phyloP scores from a whole-genome alignment of 371 early-diverging fungal species.

The Actinomucor elegans region DNA sequence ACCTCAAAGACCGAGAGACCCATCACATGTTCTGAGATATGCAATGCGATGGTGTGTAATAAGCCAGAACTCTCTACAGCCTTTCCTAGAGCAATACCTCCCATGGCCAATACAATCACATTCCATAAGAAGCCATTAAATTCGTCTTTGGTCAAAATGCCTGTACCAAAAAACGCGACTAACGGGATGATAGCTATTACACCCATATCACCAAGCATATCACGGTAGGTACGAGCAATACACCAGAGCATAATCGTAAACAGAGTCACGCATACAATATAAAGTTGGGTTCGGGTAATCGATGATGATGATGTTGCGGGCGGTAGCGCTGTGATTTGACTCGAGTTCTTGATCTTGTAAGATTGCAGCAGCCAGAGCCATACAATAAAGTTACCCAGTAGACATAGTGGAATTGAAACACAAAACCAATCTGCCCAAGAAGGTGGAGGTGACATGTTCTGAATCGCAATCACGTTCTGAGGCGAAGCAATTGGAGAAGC shows the following conservation, averaged over 20 bases:
- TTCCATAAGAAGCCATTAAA: constrained; percentile 78
- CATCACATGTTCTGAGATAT: constrained; percentile 63
- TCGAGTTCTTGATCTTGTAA: constrained; percentile 61
- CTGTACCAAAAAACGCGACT: constrained; percentile 79
- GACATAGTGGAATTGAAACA: constrained; percentile 59
- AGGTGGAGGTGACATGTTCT: constrained; percentile 74
- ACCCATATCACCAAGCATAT: constrained; percentile 79
- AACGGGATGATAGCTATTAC: constrained; percentile 79
- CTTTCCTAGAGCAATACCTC: constrained; percentile 82
- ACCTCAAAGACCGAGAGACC: constrained; percentile 70
- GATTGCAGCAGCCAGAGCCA: constrained; percentile 63
- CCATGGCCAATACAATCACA: constrained; percentile 88
- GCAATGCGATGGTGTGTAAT: constrained; percentile 73
- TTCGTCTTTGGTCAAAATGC: constrained; percentile 80
- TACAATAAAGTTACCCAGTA: constrained; percentile 65
- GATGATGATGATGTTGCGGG: constrained; percentile 26
- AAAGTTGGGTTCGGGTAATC: constrained; percentile 62
- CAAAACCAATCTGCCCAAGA: constrained; percentile 70
- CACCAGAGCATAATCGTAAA: constrained; percentile 82
- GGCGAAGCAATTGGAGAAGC: constrained; percentile 83
- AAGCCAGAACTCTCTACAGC: constrained; percentile 76
- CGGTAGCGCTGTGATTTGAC: constrained; percentile 43
- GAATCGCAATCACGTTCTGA: constrained; percentile 76
- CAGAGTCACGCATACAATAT: constrained; percentile 61
- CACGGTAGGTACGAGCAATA: constrained; percentile 58